Evolutionary conservation across 345 rosid genomes (phyloP).

Genomic region (Dimocarpus longan): DNA sequence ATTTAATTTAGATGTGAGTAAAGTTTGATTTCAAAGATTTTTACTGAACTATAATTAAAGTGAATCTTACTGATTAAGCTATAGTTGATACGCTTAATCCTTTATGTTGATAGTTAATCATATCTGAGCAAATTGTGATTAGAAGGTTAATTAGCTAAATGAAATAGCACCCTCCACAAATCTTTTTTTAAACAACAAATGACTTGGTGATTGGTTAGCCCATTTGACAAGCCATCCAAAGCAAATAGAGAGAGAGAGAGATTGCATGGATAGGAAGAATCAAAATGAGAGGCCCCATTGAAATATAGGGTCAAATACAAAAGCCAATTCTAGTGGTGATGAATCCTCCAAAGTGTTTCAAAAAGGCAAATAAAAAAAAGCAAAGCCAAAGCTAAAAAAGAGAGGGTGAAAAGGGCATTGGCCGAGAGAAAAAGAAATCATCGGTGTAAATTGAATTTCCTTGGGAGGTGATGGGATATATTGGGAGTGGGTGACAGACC

Average conservation of each 20-base stretch:
- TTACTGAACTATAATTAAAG: too few relatives aligned
- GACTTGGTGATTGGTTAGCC: neutral
- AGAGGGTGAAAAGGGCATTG: conserved; percentile 29
- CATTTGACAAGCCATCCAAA: conserved; percentile 5
- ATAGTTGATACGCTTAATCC: neutral
- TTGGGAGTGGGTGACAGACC: conserved; percentile 62
- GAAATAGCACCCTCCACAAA: neutral
- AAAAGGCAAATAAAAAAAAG: conserved; percentile 26
- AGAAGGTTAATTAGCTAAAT: neutral
- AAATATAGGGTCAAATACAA: neutral
- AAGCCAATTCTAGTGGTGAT: conserved; percentile 23
- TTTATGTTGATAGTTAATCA: neutral
- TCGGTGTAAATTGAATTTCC: neutral
- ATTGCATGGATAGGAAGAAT: conserved; percentile 16
- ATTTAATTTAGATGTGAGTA: too few relatives aligned
- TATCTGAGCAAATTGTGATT: conserved; percentile 3
- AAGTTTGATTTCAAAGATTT: too few relatives aligned
- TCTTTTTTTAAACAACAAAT: neutral
- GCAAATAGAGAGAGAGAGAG: neutral
- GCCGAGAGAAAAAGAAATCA: conserved; percentile 7
- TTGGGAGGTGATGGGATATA: conserved; percentile 16
- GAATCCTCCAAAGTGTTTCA: conserved; percentile 27
- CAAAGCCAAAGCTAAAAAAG: conserved; percentile 25
- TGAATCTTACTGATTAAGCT: too few relatives aligned
- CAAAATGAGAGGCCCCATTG: conserved; percentile 15